Base-by-base conservation (phyloP, 1,284 basidiomycete species). In the Ustilago sp. region DNA sequence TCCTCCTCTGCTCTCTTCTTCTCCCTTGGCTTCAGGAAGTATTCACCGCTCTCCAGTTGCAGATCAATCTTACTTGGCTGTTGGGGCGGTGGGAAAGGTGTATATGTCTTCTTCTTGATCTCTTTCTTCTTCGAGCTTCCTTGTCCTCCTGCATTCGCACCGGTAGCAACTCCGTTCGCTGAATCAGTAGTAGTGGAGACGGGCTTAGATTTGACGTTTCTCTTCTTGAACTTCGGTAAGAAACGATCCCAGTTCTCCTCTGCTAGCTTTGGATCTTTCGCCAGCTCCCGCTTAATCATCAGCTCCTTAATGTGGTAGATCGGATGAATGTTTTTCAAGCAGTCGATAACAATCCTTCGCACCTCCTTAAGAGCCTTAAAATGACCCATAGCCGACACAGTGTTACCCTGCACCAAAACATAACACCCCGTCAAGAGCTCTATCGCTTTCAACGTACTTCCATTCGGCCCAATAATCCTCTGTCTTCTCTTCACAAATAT, bases 271-370 rank as follows among this genome's bases (percentile, higher is more conserved):
- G 97, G 96, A 84, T 99, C 97, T 88, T 98, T 98, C 15, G 96
- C 95, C 7, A 99, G 90, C 87, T 99, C 97, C 55, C 96, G 92
- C 69, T 94, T 92, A 83, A 99, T 96, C 97, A 99, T 99, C 54
- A 99, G 90, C 88, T 99, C 97, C 87, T 99, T 99, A 88, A 99
- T 99, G 79, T 95, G 92, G 86, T 99, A 99, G 85, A 99, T 99
- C 3, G 97, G 97, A 85, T 99, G 97, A 59, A 99, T 93, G 85
- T 99, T 99, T 88, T 94, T 96, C 94, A 99, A 97, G 88, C 97
- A 99, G 86, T 99, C 97, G 58, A 98, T 87, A 34, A 99, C 91
- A 80, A 99, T 98, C 68, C 95, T 87, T 63, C 97, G 90, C 4
- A 99, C 96, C 86, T 98, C 95, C 86, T 98, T 99, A 45, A 99